phyloP scores from a whole-genome alignment of 345 rosid genomes.

The Salix udensis region DNA sequence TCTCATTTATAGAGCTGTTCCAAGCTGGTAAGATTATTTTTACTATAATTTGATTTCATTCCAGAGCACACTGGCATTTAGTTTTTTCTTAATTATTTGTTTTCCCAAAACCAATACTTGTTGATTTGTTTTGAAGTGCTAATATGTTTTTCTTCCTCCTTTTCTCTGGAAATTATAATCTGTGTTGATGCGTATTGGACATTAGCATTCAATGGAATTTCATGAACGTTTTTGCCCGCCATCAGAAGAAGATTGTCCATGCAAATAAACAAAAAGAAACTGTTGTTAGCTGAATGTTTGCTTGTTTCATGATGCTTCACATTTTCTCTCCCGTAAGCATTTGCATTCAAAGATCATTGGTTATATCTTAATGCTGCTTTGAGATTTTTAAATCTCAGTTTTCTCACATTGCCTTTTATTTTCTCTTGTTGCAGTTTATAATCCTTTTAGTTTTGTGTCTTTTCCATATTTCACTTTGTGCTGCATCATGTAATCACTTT shows the following conservation, averaged over 20 bases:
- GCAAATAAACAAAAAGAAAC: neutral
- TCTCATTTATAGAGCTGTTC: conserved; percentile 93
- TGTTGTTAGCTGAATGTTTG: neutral
- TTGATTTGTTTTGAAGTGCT: neutral
- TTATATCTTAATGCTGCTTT: neutral
- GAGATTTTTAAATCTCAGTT: neutral
- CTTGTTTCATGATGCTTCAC: neutral
- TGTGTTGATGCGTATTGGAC: neutral
- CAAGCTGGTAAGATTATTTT: conserved; percentile 64
- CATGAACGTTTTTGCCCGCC: neutral
- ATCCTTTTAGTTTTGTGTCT: neutral
- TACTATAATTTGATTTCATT: neutral
- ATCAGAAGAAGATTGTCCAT: neutral
- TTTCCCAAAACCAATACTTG: neutral
- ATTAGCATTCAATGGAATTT: neutral
- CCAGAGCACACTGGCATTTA: neutral
- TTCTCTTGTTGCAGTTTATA: neutral
- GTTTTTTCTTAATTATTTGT: neutral
- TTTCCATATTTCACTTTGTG: neutral
- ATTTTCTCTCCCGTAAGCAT: neutral
- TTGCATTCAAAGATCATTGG: neutral
- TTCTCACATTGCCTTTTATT: neutral
- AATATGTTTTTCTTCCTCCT: neutral
- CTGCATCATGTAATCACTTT: neutral
- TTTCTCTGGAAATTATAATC: neutral